Conservation (phyloP, 768 basidiomycete genomes). For the Leccinum rimulosum region DNA sequence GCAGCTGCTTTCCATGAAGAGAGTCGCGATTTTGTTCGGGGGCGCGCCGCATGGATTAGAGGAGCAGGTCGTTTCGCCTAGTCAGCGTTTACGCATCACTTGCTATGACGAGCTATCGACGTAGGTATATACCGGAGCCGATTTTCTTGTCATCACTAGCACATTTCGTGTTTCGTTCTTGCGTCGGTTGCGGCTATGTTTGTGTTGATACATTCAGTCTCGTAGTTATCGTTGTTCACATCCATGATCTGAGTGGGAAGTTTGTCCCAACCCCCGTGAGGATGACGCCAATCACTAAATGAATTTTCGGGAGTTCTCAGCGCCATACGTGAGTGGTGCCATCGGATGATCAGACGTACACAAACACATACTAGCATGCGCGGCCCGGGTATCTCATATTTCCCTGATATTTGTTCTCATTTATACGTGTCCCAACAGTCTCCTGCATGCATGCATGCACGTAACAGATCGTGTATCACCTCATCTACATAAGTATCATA, state of each 20-base stretch:
- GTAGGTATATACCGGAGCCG: not conserved
- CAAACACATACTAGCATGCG: too few relatives aligned
- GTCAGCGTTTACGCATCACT: conserved; percentile 7
- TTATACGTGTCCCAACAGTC: too few relatives aligned
- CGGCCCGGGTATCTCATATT: too few relatives aligned
- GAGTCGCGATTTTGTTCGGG: conserved; percentile 10
- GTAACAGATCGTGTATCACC: too few relatives aligned
- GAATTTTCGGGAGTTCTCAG: too few relatives aligned
- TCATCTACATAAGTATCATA: too few relatives aligned
- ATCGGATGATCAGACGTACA: too few relatives aligned
- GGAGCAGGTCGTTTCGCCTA: conserved; percentile 1
- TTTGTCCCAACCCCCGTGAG: not conserved
- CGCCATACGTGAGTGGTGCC: too few relatives aligned
- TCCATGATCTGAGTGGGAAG: not conserved
- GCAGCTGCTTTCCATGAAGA: conserved; percentile 12
- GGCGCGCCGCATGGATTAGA: conserved; percentile 9
- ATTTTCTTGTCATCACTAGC: not conserved
- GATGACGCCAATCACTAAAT: too few relatives aligned
- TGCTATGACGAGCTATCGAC: not conserved
- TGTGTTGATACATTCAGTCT: not conserved
- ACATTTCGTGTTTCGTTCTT: not conserved
- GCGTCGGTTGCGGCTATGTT: not conserved
- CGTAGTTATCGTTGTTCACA: not conserved
- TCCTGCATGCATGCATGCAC: too few relatives aligned
- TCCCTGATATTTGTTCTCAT: too few relatives aligned